A percentile compares a stretch with the other conserved stretches of the same genome.
These are phyloP conservation scores for Mycena filopes DNA, from an alignment of 768 basidiomycete genomes.

Conservation along the genomic window DNA sequence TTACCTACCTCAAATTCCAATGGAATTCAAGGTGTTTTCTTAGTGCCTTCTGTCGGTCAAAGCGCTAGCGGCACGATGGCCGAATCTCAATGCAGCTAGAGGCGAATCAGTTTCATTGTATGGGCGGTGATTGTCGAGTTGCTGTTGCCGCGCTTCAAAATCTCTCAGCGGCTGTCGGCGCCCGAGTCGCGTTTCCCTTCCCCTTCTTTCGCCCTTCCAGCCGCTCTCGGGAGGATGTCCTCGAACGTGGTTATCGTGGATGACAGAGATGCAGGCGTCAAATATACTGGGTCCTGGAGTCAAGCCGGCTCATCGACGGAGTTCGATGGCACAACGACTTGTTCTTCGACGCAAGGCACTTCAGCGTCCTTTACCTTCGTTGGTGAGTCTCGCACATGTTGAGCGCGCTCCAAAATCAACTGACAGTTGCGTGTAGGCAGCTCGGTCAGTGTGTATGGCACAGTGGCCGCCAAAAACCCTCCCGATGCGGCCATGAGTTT, in stretches of 20 bases:
- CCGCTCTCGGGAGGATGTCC: background rate
- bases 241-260: constrained; percentile 1
- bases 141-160: too few species aligned
- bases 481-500: constrained; percentile 3
- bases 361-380: constrained; percentile 3
- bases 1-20: too few species aligned
- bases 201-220: background rate
- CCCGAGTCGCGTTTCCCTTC: background rate
- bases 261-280: background rate
- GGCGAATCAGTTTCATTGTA: too few species aligned
- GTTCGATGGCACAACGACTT: constrained; percentile 8
- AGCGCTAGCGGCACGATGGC: too few species aligned
- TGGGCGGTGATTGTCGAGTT: too few species aligned
- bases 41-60: too few species aligned
- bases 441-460: background rate
- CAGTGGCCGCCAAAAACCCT: background rate
- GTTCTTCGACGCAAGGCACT: background rate
- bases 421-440: background rate
- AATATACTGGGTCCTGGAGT: constrained; percentile 1
- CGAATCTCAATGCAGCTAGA: too few species aligned
- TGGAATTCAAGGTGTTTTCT: too few species aligned
- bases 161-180: too few species aligned
- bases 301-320: background rate
- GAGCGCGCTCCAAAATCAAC: too few species aligned
- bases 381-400: background rate